phyloP scores from a whole-genome alignment of 345 rosid genomes.

The Linum tenue region DNA sequence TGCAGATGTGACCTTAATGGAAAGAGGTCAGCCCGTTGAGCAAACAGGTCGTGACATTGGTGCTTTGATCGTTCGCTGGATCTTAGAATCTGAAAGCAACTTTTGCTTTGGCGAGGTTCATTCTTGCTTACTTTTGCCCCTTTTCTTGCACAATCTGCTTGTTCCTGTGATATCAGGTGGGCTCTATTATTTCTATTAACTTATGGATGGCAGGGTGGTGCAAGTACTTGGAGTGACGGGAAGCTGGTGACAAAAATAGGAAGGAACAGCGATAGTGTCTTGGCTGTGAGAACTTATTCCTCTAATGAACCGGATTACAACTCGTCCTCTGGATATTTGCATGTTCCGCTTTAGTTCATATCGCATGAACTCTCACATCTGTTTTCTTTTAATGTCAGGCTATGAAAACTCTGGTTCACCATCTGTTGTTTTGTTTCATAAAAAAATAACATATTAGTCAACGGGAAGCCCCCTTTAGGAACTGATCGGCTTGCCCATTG shows the following conservation, averaged over 20 bases:
- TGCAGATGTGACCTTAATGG: constrained; percentile 82
- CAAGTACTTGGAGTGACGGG: constrained; percentile 99
- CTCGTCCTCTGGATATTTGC: neutral
- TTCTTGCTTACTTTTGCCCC: constrained; percentile 25
- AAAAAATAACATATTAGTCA: constrained; percentile 52
- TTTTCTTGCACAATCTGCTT: constrained; percentile 13
- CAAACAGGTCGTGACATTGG: constrained; percentile 93
- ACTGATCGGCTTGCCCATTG: constrained; percentile 73
- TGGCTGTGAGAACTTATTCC: constrained; percentile 48
- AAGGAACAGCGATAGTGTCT: constrained; percentile 74
- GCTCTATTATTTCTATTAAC: constrained; percentile 23
- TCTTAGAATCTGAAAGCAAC: constrained; percentile 78
- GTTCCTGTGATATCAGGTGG: constrained; percentile 10
- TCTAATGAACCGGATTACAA: neutral
- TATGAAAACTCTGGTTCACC: constrained; percentile 79
- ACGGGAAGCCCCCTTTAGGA: constrained; percentile 98
- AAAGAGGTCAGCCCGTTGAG: constrained; percentile 94
- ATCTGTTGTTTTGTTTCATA: constrained; percentile 96
- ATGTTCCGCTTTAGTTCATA: neutral
- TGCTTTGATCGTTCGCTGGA: constrained; percentile 63
- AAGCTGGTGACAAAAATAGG: constrained; percentile 96
- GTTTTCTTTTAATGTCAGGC: constrained; percentile 42
- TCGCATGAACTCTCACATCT: neutral
- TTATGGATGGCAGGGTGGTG: constrained; percentile 98
- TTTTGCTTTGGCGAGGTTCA: constrained; percentile 98